Base-by-base conservation (phyloP, 345 rosid genomes). In the Salix purpurea region DNA sequence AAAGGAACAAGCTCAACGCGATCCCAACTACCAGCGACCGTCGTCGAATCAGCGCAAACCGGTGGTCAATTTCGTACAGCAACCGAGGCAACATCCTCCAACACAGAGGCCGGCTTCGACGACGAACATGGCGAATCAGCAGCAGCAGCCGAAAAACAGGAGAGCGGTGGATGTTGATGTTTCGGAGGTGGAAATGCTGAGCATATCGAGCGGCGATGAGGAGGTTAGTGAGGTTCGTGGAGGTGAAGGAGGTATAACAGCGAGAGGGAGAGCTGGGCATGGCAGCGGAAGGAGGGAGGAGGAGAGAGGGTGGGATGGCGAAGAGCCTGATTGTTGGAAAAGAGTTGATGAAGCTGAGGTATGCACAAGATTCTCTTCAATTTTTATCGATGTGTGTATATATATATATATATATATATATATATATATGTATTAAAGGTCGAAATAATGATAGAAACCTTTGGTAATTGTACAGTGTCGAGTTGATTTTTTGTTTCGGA, bases 171-270 rank as follows among this genome's bases (percentile, higher is more conserved):
- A 86, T 18, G 97, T 93, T 32, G 98, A 95, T 3, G 98, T 92
- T 75, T 96, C 99, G 78, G 99, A 93, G 86, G 94, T 96, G 67
- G 99, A 96, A 88, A 85, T 96, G 96, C 91, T 96, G 14, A 96
- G 99, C 82, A 96, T 96, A 77, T 96, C 98, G 26, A 96, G 99
- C 72, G 98, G 99, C 56, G 99, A 96, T 46, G 98, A 96, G 80
- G 98, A 93, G 67, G 73, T 82, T 42, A 81, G 76, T 42, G 91
- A 78, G 81, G 92, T 89, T 81, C 79, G 81, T 26, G 86, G 79
- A 56, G 52, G 67, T 16, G 73, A 66, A 28, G 46, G 58, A 28
- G 87, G 84, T 44, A 76, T 75, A 58, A 75, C 73, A 28, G 85
- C 73, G 34, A 73, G 78, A 28, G 83, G 84, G 13, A 77, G 80